Base-by-base conservation (phyloP, 2,329 filamentous ascomycete species). In the Decorospora gaudefroyi region DNA sequence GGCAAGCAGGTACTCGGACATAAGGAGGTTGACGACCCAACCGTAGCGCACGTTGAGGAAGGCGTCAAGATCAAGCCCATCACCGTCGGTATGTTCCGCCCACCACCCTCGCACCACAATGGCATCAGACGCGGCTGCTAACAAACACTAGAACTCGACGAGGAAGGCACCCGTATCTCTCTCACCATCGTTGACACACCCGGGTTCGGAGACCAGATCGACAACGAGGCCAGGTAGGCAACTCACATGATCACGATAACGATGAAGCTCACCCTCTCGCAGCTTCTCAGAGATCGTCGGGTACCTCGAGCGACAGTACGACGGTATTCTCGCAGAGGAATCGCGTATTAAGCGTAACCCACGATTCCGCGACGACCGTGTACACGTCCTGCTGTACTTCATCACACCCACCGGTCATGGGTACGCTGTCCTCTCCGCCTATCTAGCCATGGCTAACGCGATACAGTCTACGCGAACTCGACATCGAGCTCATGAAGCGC, bases 261-360 rank as follows among this genome's bases (percentile, higher is more conserved):
- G n/a, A n/a, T n/a, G n/a, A 22, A n/a, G 45, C 65, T 64, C 31
- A 60, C 48, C 42, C 8, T 13, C 11, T n/a, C 32, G 10, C 57
- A 95, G 90, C 78, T 99, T 99, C 74, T 87, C 87, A 64, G 93
- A 97, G 76, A 99, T 99, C 67, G 91, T 96, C 62, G 92, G 91
- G 62, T 96, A 95, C 77, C 88, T 99, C 67, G 93, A 99, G 82
- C 85, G 92, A 78, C 92, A 99, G 84, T 97, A 97, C 76, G 93
- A 99, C 76, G 91, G 97, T 73, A 97, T 99, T 80, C 83, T 99
- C 64, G 92, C 93, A 53, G 92, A 97, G 78, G 93, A 99, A 79
- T 97, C 93, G 67, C 90, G 93, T 80, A 99, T 99, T 82, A 99
- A 99, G 88, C 93, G 93, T 90, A 99, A 99, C 80, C 93, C 93